These are phyloP conservation scores for Boechera divaricarpa DNA, from an alignment of 345 rosid genomes.

Conservation along the genomic window DNA sequence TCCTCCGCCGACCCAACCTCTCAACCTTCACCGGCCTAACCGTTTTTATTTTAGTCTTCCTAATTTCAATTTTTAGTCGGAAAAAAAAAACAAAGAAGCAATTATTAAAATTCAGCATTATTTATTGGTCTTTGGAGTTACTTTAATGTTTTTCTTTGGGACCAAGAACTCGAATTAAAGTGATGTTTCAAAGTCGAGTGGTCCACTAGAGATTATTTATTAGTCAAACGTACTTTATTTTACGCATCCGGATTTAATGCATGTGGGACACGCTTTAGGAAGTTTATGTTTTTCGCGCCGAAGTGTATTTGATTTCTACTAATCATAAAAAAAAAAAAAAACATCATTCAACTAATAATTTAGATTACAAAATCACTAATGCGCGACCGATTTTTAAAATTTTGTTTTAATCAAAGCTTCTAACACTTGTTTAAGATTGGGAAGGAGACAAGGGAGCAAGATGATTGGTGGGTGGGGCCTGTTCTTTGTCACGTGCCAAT, in stretches of 20 bases:
- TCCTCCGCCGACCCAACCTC: conserved; percentile 88
- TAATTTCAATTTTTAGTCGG: conserved; percentile 26
- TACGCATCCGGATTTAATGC: conserved; percentile 16
- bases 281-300: conserved; percentile 34
- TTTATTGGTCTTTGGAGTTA: conserved; percentile 38
- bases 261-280: conserved; percentile 20
- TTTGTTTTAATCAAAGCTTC: neutral
- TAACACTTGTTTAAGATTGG: neutral
- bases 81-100: neutral
- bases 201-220: conserved; percentile 18
- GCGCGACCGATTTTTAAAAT: neutral
- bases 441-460: conserved; percentile 42
- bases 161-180: conserved; percentile 30
- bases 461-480: conserved; percentile 43
- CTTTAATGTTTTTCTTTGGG: conserved; percentile 40
- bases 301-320: conserved; percentile 1
- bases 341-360: conserved; percentile 24
- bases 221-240: conserved; percentile 40
- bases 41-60: conserved; percentile 8
- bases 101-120: conserved; percentile 24
- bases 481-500: conserved; percentile 40
- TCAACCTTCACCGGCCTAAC: conserved; percentile 78
- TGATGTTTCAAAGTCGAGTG: conserved; percentile 21
- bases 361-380: conserved; percentile 3
- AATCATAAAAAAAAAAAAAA: neutral